Conservation (phyloP, 2,329 filamentous ascomycete genomes). For the Aspergillus glaucus region DNA sequence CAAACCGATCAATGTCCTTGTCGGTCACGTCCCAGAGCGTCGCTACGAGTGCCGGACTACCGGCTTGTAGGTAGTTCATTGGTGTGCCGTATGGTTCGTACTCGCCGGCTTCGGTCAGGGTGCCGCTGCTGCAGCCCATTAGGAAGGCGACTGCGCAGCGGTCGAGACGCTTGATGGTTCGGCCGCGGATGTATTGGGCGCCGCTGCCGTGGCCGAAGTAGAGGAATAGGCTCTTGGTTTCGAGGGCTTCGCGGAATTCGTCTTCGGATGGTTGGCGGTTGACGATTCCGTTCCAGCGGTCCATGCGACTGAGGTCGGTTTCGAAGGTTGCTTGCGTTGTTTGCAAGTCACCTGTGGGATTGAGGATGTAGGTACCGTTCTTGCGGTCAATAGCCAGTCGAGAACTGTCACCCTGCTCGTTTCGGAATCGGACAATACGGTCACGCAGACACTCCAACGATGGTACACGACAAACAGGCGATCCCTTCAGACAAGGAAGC, state of each 20-base stretch:
- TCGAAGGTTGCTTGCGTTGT: slow-evolving; percentile 73
- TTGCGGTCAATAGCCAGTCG: slow-evolving; percentile 48
- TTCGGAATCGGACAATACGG: slow-evolving; percentile 55
- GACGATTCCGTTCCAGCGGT: slow-evolving; percentile 62
- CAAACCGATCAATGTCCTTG: slow-evolving; percentile 91
- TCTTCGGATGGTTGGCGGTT: slow-evolving; percentile 65
- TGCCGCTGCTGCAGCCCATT: slow-evolving; percentile 89
- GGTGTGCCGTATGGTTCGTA: slow-evolving; percentile 90
- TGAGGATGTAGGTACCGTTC: slow-evolving; percentile 66
- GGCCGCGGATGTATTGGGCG: slow-evolving; percentile 84
- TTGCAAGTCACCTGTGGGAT: slow-evolving; percentile 76
- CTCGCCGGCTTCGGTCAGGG: slow-evolving; percentile 71
- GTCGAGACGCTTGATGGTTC: slow-evolving; percentile 71
- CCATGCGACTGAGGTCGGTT: slow-evolving; percentile 51
- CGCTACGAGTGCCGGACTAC: slow-evolving; percentile 77
- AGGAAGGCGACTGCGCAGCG: slow-evolving; percentile 77
- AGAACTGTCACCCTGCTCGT: slow-evolving; percentile 14
- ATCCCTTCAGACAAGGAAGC: slow-evolving; percentile 71
- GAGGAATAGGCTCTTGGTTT: slow-evolving; percentile 64
- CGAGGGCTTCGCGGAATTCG: slow-evolving; percentile 66
- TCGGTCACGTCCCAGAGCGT: slow-evolving; percentile 98
- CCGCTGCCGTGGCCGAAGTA: slow-evolving; percentile 97
- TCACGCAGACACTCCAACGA: slow-evolving; percentile 77
- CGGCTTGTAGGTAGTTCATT: slow-evolving; percentile 85
- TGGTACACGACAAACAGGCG: slow-evolving; percentile 79